These are phyloP conservation scores for Schrenkiella parvula DNA, from an alignment of 345 rosid species.

Conservation along the genomic window DNA sequence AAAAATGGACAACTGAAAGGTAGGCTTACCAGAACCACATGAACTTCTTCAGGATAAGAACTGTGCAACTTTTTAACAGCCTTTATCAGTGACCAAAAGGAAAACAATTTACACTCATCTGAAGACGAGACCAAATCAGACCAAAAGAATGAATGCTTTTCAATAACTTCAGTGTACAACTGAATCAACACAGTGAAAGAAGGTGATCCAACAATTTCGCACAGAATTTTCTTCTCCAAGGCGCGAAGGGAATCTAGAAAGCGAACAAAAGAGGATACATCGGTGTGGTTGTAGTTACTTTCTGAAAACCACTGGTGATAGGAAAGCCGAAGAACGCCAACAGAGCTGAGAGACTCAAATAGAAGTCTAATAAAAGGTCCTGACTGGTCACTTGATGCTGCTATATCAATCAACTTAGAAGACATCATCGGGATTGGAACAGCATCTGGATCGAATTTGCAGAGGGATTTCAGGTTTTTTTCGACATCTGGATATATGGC, in stretches of 20 bases:
- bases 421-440: constrained; percentile 63
- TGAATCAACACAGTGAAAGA: constrained; percentile 43
- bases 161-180: constrained; percentile 53
- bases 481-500: constrained; percentile 37
- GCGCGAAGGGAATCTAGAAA: constrained; percentile 52
- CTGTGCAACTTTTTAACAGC: constrained; percentile 46
- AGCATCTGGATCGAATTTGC: constrained; percentile 36
- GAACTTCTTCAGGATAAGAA: constrained; percentile 49
- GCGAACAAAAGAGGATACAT: constrained; percentile 37
- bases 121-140: constrained; percentile 45
- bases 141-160: constrained; percentile 70
- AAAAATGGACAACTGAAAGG: not conserved
- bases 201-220: constrained; percentile 49
- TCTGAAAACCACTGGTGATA: constrained; percentile 73
- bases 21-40: constrained; percentile 51
- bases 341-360: constrained; percentile 50
- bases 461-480: constrained; percentile 41
- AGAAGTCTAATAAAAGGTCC: constrained; percentile 33
- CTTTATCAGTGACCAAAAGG: constrained; percentile 67
- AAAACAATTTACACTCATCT: constrained; percentile 44
- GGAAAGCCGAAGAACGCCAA: constrained; percentile 59
- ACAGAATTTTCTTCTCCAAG: constrained; percentile 59
- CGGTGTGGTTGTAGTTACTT: constrained; percentile 33
- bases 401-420: constrained; percentile 48
- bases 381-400: constrained; percentile 33